A percentile compares a stretch with the other conserved stretches of the same genome.
These are phyloP conservation scores for Mucor mucedo DNA, from an alignment of 371 early-diverging fungal species.

Conservation along the genomic window DNA sequence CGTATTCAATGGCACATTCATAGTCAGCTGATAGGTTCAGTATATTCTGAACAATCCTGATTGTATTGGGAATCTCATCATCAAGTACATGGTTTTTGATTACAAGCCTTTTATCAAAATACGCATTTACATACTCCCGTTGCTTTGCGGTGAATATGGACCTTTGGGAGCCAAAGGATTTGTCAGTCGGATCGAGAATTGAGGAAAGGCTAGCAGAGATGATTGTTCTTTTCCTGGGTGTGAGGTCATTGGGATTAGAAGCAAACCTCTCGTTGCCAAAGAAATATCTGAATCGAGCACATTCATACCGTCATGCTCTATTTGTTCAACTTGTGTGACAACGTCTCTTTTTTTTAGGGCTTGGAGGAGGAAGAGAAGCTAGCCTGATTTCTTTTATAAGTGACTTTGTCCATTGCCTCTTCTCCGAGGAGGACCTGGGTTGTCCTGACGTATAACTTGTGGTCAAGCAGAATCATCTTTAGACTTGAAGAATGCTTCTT, in stretches of 20 bases:
- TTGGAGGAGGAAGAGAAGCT: too few species aligned
- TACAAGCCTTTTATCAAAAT: constrained; percentile 20
- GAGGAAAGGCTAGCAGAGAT: constrained; percentile 26
- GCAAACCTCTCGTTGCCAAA: constrained; percentile 14
- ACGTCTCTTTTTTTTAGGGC: too few species aligned
- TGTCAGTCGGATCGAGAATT: constrained; percentile 20
- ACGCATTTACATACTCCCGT: constrained; percentile 14
- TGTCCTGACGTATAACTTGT: too few species aligned
- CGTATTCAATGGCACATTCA: constrained; percentile 8
- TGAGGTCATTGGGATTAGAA: constrained; percentile 19
- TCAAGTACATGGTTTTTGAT: constrained; percentile 10
- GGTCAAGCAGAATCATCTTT: too few species aligned
- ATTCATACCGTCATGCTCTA: constrained; percentile 9
- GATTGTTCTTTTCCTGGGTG: constrained; percentile 11
- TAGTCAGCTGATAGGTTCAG: constrained; percentile 20
- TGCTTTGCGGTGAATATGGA: constrained; percentile 10
- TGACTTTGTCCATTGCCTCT: too few species aligned
- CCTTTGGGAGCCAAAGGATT: constrained; percentile 19
- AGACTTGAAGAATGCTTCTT: too few species aligned
- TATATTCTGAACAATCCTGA: constrained; percentile 14
- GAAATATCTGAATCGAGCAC: constrained; percentile 13
- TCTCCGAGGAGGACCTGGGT: too few species aligned
- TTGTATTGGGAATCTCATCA: constrained; percentile 18
- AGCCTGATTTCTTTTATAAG: too few species aligned
- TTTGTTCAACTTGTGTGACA: too few species aligned